A percentile compares a stretch with the other conserved stretches of the same genome.
phyloP scores from a whole-genome alignment of 495 filamentous ascomycete genomes.

The Penicillium flavigenum region DNA sequence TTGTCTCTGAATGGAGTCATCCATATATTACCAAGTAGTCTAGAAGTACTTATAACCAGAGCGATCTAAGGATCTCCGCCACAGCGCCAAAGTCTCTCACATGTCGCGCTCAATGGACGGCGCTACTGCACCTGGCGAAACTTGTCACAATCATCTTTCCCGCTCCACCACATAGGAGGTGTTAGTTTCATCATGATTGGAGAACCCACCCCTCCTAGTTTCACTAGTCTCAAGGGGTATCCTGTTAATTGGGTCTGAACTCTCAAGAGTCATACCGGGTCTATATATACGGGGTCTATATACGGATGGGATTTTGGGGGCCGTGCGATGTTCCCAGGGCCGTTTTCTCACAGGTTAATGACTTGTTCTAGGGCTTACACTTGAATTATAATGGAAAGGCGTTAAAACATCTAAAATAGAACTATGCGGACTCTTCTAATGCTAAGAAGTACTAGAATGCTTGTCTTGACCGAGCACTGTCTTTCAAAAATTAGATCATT shows the following conservation, averaged over 20 bases:
- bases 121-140: slow-evolving; percentile 14
- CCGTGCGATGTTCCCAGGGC: background rate
- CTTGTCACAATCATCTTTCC: slow-evolving; percentile 14
- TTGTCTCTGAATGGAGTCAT: background rate
- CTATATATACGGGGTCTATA: background rate
- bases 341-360: background rate
- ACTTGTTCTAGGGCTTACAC: background rate
- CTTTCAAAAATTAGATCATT: too few species aligned
- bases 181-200: slow-evolving; percentile 9
- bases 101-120: slow-evolving; percentile 1
- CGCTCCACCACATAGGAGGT: background rate
- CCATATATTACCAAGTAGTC: background rate
- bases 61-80: slow-evolving; percentile 4
- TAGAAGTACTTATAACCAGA: background rate
- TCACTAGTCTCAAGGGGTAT: slow-evolving; percentile 7
- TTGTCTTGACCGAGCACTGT: background rate
- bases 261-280: background rate
- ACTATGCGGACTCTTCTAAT: background rate
- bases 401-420: background rate
- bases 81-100: slow-evolving; percentile 14
- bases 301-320: too few species aligned
- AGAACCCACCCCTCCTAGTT: slow-evolving; percentile 1
- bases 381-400: background rate
- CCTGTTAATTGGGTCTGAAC: background rate
- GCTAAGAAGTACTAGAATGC: background rate